Base-by-base conservation (phyloP, 345 rosid genomes). In the Hibiscus mutabilis region DNA sequence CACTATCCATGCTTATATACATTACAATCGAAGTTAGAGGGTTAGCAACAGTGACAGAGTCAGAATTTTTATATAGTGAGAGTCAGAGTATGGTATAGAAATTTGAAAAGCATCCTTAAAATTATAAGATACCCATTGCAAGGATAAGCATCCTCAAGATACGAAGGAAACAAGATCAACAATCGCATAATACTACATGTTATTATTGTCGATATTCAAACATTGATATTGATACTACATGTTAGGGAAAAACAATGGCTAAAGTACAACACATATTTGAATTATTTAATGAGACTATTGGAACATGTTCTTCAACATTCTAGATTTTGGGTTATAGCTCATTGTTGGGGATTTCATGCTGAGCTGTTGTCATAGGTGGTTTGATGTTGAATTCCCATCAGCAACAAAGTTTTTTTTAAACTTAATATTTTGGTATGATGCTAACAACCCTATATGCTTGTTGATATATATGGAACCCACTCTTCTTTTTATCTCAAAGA, bases 301-400 rank as follows among this genome's bases (percentile, higher is more conserved):
- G 21, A 29, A 6, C 44, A 60, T 60, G 24, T 44, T 65, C 18
- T 65, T 44, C 15, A 44, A 65, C 55, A 65, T 65, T 65, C 37
- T 16, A 25, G 55, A 15, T 14, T 66, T 46, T 66, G 57, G 70
- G 16, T 47, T 47, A 16, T 66, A 25, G 70, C 16, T 47, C 31
- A 16, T 46, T 46, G 57, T 46, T 66, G 14, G 21, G 21, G 25
- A 66, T 47, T 66, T 57, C 6, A 35, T 15, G 57, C 21, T 66
- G 70, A 66, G 70, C 70, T 25, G 58, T 66, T 16, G 40, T 58
- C 7, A 16, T 66, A 66, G 22, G 15, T 46, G 56, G 56, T 24
- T 66, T 15, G 55, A 24, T 27, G 70, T 25, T 47, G 57, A 66
- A 49, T 47, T 49, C 25, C 70, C 70, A 66, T 47, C 70, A 15